Evolutionary conservation across 257 asterid genomes (phyloP).

Genomic region (Solanum infundibuliforme): DNA sequence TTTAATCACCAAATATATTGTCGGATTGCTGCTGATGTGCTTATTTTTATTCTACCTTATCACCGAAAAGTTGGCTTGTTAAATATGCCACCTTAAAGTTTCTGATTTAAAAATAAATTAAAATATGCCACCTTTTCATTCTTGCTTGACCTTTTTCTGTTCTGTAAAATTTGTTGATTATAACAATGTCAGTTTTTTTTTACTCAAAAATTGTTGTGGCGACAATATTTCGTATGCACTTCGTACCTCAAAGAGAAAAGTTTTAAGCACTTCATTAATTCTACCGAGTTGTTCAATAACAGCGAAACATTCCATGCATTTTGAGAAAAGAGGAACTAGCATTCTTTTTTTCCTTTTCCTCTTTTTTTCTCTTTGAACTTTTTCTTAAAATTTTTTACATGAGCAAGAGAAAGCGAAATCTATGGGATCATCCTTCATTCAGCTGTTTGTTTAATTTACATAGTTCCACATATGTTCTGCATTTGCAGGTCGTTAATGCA

Average conservation of each 20-base stretch:
- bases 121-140: not conserved
- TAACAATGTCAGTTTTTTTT: not conserved
- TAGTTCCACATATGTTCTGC: not conserved
- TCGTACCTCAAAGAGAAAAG: not conserved
- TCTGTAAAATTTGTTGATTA: not conserved
- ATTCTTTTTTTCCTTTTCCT: not conserved
- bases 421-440: not conserved
- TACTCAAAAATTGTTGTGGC: not conserved
- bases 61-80: not conserved
- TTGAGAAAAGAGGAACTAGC: not conserved
- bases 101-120: not conserved
- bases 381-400: not conserved
- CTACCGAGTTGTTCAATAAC: not conserved
- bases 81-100: not conserved
- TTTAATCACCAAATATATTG: not conserved
- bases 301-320: not conserved
- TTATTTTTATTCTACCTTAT: not conserved
- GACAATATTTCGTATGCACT: not conserved
- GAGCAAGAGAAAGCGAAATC: not conserved
- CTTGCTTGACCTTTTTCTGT: not conserved
- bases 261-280: not conserved
- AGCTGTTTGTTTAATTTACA: not conserved
- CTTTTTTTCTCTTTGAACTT: not conserved
- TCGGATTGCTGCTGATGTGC: not conserved
- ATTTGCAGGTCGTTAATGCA: slow-evolving; percentile 72